A percentile compares a stretch with the other conserved stretches of the same genome.
These are phyloP conservation scores for Fusarium pilosicola DNA, from an alignment of 2,329 filamentous ascomycete genomes.

Conservation along the genomic window DNA sequence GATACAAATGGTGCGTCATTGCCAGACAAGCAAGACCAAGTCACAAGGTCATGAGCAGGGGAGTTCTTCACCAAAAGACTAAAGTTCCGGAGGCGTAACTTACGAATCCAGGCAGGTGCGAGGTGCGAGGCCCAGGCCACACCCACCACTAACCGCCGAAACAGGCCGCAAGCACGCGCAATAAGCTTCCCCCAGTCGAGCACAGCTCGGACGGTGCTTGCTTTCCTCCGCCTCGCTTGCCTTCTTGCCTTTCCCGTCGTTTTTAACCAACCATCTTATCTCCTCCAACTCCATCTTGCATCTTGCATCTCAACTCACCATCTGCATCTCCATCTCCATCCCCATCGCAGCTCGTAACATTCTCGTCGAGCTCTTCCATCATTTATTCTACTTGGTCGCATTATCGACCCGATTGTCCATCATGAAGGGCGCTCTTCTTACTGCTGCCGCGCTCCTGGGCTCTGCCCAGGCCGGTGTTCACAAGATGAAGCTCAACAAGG, in stretches of 20 bases:
- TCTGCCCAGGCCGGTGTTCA: conserved; percentile 86
- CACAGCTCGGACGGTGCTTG: conserved; percentile 23
- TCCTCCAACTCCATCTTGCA: conserved; percentile 37
- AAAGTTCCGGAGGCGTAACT: conserved; percentile 31
- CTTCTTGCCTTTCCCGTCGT: background rate
- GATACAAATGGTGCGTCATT: conserved; percentile 45
- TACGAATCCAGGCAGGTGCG: conserved; percentile 38
- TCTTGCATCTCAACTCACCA: conserved; percentile 22
- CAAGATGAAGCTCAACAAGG: conserved; percentile 98
- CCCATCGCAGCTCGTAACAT: conserved; percentile 14
- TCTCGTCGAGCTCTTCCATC: conserved; percentile 12
- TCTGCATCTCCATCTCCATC: background rate
- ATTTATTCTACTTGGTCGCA: conserved; percentile 18
- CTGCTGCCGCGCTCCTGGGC: conserved; percentile 83
- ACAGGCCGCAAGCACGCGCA: conserved; percentile 43
- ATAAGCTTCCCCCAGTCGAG: conserved; percentile 29
- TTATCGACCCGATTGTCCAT: conserved; percentile 49
- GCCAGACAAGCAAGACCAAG: conserved; percentile 23
- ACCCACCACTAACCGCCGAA: conserved; percentile 30
- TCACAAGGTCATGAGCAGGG: conserved; percentile 42
- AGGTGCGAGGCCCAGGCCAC: conserved; percentile 23
- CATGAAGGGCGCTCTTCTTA: conserved; percentile 89
- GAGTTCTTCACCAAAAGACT: conserved; percentile 12
- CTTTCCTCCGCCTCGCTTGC: conserved; percentile 37
- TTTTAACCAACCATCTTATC: conserved; percentile 40